phyloP scores from a whole-genome alignment of 2,329 filamentous ascomycete genomes.

The Chaetothyriales sp. region DNA sequence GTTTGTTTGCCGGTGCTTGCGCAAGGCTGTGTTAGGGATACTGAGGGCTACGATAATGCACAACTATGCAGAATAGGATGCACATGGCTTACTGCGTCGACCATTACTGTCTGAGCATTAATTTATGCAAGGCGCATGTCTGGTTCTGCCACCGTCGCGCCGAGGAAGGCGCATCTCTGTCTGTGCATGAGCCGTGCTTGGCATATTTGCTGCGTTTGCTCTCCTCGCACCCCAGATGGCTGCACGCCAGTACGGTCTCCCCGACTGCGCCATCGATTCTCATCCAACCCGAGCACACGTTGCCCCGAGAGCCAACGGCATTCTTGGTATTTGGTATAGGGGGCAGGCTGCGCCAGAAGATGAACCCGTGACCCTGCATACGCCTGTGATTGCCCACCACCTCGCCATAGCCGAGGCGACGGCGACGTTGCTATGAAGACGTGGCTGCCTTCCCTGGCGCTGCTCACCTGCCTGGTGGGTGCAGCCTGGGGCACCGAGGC shows the following conservation, averaged over 20 bases:
- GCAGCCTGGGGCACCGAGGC: neutral
- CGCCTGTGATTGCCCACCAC: neutral
- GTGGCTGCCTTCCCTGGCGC: neutral
- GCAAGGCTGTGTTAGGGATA: too few species aligned
- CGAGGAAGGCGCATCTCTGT: too few species aligned
- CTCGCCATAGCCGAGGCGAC: too few species aligned
- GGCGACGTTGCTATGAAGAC: neutral
- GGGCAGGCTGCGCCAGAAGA: neutral
- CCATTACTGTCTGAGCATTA: too few species aligned
- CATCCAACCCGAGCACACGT: neutral
- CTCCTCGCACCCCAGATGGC: too few species aligned
- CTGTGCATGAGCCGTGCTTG: neutral
- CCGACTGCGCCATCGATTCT: neutral
- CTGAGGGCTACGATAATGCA: too few species aligned
- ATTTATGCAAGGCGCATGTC: too few species aligned
- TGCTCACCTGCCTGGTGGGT: neutral
- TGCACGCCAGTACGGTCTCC: neutral
- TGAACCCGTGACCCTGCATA: neutral
- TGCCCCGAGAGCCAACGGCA: neutral
- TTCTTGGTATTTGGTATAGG: neutral
- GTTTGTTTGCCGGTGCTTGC: too few species aligned
- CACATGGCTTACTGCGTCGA: too few species aligned
- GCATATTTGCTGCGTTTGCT: neutral
- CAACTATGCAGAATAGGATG: too few species aligned
- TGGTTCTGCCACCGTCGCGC: too few species aligned